Base-by-base conservation (phyloP, 352 stramenopile species). In the Nothophytophthora sp. region DNA sequence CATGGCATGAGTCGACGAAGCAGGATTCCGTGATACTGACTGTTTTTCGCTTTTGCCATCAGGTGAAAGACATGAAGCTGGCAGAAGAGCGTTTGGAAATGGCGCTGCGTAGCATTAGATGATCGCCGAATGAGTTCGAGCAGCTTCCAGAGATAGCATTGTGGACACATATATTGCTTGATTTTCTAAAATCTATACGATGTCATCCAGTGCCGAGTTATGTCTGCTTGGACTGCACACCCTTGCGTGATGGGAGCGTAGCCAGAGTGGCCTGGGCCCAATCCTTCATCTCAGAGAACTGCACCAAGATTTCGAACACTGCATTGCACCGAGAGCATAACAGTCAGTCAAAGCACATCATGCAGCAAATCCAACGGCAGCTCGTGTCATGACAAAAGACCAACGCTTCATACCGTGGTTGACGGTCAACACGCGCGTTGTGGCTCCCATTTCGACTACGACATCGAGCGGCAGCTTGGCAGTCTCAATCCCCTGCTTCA, bases 401-500 rank as follows among this genome's bases (percentile, higher is more conserved):
- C 2, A 23, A 9, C 15, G 23, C 23, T n/a, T 63, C 64, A 30
- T 35, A 96, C 86, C 86, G 63, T 96, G 85, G 51, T 96, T 96
- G 27, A 96, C 86, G n/a, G 86, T 96, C 41, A 96, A 43, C 23
- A 96, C 86, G 24, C 86, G 81, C 9, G 86, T 94, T 13, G 70
- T 46, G 20, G 72, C 65, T 27, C 76, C 74, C 71, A 95, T 89
- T 47, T 90, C 68, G 23, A 95, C 57, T 30, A 82, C 71, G 45
- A 95, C 70, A 42, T 94, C 74, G n/a, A 98, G 81, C 3, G 95
- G 93, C 13, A 98, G 67, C 53, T 95, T 96, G 23, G 89, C 95
- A 8, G 92, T 98, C 39, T 76, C 68, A 59, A 98, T 94, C n/a
- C 81, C 86, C 28, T 98, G 80, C 42, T 81, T 59, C 28, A 93